Evolutionary conservation across 2,329 filamentous ascomycete species (phyloP).

Genomic region (Corniculantispora saksenae): DNA sequence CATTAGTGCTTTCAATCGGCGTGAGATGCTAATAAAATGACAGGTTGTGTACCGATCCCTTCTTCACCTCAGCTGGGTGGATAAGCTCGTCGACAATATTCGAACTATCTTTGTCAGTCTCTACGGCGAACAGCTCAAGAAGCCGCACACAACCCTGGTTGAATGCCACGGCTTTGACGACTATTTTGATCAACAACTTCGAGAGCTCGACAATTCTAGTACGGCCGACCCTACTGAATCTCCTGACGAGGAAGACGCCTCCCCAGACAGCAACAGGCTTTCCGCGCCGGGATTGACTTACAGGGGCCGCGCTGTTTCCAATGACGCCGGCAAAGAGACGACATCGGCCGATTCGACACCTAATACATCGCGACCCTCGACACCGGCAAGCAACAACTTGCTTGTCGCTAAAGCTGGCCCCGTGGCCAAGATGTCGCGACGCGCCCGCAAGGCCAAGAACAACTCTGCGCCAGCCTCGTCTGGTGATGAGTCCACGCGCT

Average conservation of each 20-base stretch:
- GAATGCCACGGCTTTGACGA: constrained; percentile 81
- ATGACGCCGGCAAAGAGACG: constrained; percentile 35
- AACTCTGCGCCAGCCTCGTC: constrained; percentile 71
- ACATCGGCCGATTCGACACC: constrained; percentile 70
- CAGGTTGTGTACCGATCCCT: constrained; percentile 96
- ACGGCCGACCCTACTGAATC: constrained; percentile 31
- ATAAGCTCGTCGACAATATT: constrained; percentile 94
- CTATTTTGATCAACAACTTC: constrained; percentile 92
- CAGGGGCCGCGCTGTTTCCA: constrained; percentile 37
- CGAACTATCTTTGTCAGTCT: constrained; percentile 87
- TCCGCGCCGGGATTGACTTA: constrained; percentile 43
- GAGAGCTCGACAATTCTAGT: constrained; percentile 69
- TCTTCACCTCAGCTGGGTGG: constrained; percentile 93
- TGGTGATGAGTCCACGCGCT: constrained; percentile 72
- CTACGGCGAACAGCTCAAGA: constrained; percentile 84
- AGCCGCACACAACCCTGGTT: constrained; percentile 74
- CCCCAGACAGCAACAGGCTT: constrained; percentile 23
- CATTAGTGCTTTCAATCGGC: constrained; percentile 22
- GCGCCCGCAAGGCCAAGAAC: constrained; percentile 71
- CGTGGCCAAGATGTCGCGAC: constrained; percentile 74
- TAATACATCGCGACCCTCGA: constrained; percentile 75
- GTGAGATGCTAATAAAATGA: background rate
- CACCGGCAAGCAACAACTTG: constrained; percentile 64
- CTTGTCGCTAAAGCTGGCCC: constrained; percentile 75
- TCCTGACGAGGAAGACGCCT: constrained; percentile 27